Base-by-base conservation (phyloP, 164 flowering plant genomes). In the Nymphaea thermarum region DNA sequence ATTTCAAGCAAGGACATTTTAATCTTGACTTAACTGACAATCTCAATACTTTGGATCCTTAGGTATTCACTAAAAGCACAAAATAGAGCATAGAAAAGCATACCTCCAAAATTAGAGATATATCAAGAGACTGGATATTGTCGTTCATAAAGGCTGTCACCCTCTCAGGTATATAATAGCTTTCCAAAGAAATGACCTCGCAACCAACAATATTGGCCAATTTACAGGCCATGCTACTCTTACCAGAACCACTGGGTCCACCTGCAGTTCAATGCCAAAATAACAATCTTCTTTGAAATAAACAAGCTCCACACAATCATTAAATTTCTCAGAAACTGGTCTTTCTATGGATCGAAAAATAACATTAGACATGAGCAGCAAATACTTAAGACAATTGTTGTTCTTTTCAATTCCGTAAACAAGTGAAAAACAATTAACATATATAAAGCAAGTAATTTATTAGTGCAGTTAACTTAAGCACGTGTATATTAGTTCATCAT, bases 191-290 rank as follows among this genome's bases (percentile, higher is more conserved):
- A 81, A 95, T 84, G 73, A 95, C 99, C 80, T 95, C 97, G 81
- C 99, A 95, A 44, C 99, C 97, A 81, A 95, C 87, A 69, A 95
- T 92, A 70, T 92, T 92, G 41, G 99, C 99, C 98, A 95, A 90
- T 80, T 95, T 92, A 81, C 85, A 97, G 77, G 99, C 99, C 86
- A 95, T 77, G 75, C 99, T 95, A 69, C 96, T 92, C 82, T 95
- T 95, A 42, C 99, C 99, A 71, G 99, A 95, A 59, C 99, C 99
- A 87, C 99, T 92, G 69, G 99, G 99, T 75, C 99, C 99, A 47
- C 99, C 99, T 94, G 81, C 73, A 81, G 59, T 41, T 67, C 12
- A 47, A 47, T 7, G 55, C 55, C 36, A 25, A 25, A 47, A 47
- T 47, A 2, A 47, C 5, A 47, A 47, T 47, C 12, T 2, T 47